Conservation (phyloP, 1,284 basidiomycete genomes). For the Takashimella tepidaria region DNA sequence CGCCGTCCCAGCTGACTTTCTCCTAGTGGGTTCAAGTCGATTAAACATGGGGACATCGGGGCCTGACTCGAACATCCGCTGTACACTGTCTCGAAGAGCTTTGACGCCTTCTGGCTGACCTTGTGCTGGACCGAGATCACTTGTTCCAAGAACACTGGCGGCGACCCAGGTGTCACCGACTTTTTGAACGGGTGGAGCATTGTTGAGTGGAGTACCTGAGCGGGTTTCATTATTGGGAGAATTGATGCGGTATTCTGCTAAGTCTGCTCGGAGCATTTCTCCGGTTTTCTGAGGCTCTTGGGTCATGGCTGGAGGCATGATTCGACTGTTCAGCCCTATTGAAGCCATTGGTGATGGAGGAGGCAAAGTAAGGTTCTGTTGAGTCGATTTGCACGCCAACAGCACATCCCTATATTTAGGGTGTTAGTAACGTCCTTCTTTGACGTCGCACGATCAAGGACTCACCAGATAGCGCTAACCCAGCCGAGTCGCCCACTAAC, state of each 20-base stretch:
- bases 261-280: constrained; percentile 3
- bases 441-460: background rate
- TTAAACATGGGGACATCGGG: constrained; percentile 10
- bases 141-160: constrained; percentile 16
- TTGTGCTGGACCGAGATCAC: background rate
- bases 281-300: constrained; percentile 1
- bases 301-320: background rate
- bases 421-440: background rate
- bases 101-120: background rate
- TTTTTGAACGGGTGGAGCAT: constrained; percentile 29
- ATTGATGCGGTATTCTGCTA: constrained; percentile 8
- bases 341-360: constrained; percentile 23
- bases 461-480: constrained; percentile 44
- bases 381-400: constrained; percentile 26
- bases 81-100: background rate
- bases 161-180: constrained; percentile 43
- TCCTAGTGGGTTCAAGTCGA: background rate
- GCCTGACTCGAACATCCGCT: constrained; percentile 30
- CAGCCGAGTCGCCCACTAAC: constrained; percentile 36
- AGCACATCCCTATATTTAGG: constrained; percentile 34
- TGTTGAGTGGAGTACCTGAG: background rate
- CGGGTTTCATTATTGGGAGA: background rate
- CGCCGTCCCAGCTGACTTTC: background rate
- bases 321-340: background rate
- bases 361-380: constrained; percentile 15